Evolutionary conservation across 75 land plant genomes (phyloP), one percentile per base, ranked within the genome.

Genomic region (Isoetes taiwanensis): DNA sequence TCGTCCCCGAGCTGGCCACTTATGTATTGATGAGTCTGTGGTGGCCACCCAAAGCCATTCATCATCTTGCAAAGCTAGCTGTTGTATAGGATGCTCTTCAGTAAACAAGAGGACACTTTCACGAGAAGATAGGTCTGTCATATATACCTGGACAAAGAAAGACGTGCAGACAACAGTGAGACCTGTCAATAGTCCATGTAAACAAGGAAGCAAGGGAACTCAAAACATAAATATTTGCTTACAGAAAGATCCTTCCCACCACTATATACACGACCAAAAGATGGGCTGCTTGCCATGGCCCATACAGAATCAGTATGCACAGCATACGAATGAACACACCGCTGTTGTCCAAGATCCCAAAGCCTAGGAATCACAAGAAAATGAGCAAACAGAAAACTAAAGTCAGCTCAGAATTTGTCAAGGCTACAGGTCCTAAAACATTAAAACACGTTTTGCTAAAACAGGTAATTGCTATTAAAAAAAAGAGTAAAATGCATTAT

Each of bases 291-390:
- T n/a, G 95, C 95, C 74, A 93, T 83, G 27, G 98, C 82, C 98
- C 98, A 93, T 17, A 93, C 95, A 65, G 98, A 93, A 39, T 93
- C 98, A 2, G 95, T 86, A 60, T 93, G 98, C 33, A 93, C 98
- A 48, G 95, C 98, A 79, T 93, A 93, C 6, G 98, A 93, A 63
- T 93, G 98, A 23, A 93, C 68, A 66, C 98, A 93, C 14, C 98
- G 78, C 65, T 93, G 98, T 59, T 93, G 98, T 53, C 95, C 98
- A 58, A 93, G 72, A 75, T 93, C 98, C 98, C 98, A 93, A 10
- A 93, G 67, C 28, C 98, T 93, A 32, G 66, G 54, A 3, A 32
- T 8, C 32, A 64, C 46, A 53, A 32, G 43, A 23, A n/a, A n/a
- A n/a, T n/a, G n/a, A n/a, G n/a, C n/a, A n/a, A n/a, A n/a, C n/a